phyloP scores from a whole-genome alignment of 1,284 basidiomycete genomes.

The Ustilago curta region DNA sequence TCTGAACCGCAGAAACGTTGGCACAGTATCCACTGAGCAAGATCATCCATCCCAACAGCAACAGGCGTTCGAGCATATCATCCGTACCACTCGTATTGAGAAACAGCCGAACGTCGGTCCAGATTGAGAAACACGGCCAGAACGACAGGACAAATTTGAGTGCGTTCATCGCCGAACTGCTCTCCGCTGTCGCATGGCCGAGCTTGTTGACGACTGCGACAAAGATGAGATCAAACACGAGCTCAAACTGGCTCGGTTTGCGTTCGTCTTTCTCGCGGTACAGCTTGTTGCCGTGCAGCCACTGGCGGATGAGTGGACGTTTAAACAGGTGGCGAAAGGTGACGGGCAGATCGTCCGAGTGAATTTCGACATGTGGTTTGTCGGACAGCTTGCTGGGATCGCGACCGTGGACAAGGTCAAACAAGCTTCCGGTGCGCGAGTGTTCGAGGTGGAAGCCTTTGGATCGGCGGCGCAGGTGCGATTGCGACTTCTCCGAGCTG shows the following conservation, averaged over 20 bases:
- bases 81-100: constrained; percentile 67
- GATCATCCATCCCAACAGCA: constrained; percentile 66
- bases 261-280: constrained; percentile 66
- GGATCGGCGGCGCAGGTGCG: constrained; percentile 29
- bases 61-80: constrained; percentile 63
- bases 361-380: constrained; percentile 44
- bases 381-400: constrained; percentile 12
- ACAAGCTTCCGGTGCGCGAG: constrained; percentile 25
- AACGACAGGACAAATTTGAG: constrained; percentile 67
- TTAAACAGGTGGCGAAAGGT: constrained; percentile 63
- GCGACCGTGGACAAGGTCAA: constrained; percentile 40
- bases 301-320: constrained; percentile 67
- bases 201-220: constrained; percentile 58
- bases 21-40: constrained; percentile 65
- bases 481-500: constrained; percentile 12
- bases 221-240: constrained; percentile 68
- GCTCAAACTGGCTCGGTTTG: constrained; percentile 65
- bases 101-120: constrained; percentile 62
- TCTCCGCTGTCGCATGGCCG: constrained; percentile 61
- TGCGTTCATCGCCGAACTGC: constrained; percentile 60
- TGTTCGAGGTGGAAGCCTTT: constrained; percentile 18
- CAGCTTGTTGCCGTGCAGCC: constrained; percentile 63
- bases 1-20: constrained; percentile 57
- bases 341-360: constrained; percentile 60
- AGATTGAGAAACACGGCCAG: constrained; percentile 63